Base-by-base conservation (phyloP, 2,329 filamentous ascomycete genomes). In the Ophiostoma montium region DNA sequence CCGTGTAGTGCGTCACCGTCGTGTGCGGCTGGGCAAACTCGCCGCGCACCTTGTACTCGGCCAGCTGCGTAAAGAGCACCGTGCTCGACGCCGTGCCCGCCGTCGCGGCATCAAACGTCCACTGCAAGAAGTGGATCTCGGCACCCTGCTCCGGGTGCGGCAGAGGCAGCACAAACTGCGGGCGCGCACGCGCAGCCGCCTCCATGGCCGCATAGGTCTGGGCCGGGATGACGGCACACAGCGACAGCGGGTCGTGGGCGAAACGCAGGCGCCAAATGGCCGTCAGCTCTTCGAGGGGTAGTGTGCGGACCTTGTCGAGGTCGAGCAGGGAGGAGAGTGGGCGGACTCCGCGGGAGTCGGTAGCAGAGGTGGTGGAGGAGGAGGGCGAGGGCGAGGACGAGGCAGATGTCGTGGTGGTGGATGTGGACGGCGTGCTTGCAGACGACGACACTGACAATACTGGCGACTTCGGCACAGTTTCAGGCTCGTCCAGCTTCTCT, bases 111-210 rank as follows among this genome's bases (percentile, higher is more conserved):
- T 94, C 89, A 65, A 95, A 95, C 0, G 84, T 85, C 87, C 94
- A 98, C 66, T 98, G 90, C 54, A 98, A 67, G 65, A 94, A 95
- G 67, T 98, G 92, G 42, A 98, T 88, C 65, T 96, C 92, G 43
- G 88, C 86, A 47, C 86, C 86, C 56, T 71, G 70, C 21, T 65
- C 68, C 43, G 68, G 67, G 65, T 76, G 85, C 56, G 85, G 85
- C 7, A 96, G 75, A 0, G 92, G 92, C 1, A 98, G 76, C 49
- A 98, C 82, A 67, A 98, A 98, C 58, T 88, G 82, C 13, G 92
- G 92, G 62, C 90, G 78, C 47, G 70, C 70, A 55, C 78, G 79
- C 13, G 89, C 92, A 2, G 80, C 78, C 0, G 68, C 63, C 54
- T 82, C 78, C 61, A 98, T 86, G 47, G 76, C 71, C 32, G 69